Base-by-base conservation (phyloP, 78 protist genomes). In the Mantamonas sphyraenae region DNA sequence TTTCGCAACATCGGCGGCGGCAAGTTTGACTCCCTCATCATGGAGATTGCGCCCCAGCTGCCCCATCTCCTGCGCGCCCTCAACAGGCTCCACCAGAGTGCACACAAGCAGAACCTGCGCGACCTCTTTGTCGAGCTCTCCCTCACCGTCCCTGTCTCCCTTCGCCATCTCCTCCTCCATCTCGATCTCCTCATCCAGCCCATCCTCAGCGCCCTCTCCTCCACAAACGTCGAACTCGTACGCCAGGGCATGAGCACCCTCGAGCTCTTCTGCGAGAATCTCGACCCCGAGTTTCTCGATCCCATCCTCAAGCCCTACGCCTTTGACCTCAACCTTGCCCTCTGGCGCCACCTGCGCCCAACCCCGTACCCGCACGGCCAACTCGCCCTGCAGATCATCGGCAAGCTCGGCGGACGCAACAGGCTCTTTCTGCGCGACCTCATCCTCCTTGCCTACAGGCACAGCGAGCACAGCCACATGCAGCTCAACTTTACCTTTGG, bases 371-470 rank as follows among this genome's bases (percentile, higher is more conserved):
- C 68, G 19, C 82, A 80, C 71, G 90, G 91, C 4, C 65, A 66
- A 12, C 57, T 64, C 16, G 90, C 94, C 10, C 40, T 94, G 17
- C 78, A 93, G 30, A 84, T 94, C 0, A 70, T 94, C 5, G 98
- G 96, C 43, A 94, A 94, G 69, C 79, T 94, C n/a, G 96, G 94
- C 3, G 98, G 96, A 0, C 85, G 91, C 47, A 85, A 87, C 34
- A 75, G 97, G 60, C n/a, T n/a, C n/a, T n/a, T n/a, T n/a, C n/a
- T n/a, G 37, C 39, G 22, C 58, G 50, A 8, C 73, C 74, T 38
- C 58, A 22, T 30, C 9, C 30, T 70, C 4, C 2, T 10, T 74
- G 71, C 9, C 51, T 62, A 28, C 47, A 79, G 14, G 64, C 26
- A n/a, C 71, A 72, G 40, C 76, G 59, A 33, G 20, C 64, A 57